Base-by-base conservation (phyloP, 1,284 basidiomycete genomes). In the Cryptococcus neoformans region DNA sequence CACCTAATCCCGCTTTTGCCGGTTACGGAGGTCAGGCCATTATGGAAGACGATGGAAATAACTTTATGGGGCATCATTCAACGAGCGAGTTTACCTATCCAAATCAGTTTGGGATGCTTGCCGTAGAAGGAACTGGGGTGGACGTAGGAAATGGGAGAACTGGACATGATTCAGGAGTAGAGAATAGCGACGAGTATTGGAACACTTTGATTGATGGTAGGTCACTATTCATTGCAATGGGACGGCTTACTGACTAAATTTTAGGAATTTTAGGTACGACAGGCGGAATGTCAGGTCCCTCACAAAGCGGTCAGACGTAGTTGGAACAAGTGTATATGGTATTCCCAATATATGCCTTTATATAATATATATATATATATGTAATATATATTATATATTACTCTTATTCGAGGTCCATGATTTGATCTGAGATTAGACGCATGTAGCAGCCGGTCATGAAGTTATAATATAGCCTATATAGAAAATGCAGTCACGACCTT, bases 121-220 rank as follows among this genome's bases (percentile, higher is more conserved):
- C 53, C 7, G 58, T 59, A 6, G 47, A 38, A 50, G 61, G 57
- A n/a, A 59, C 47, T 16, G 55, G 37, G 17, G 14, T 38, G 38
- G 35, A 42, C 49, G 21, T 37, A 53, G 35, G 36, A 16, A n/a
- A 16, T 40, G 54, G 62, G 35, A 47, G 52, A 48, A 34, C 34
- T 7, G 41, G 49, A 39, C n/a, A 55, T 6, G 59, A 53, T 16
- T 37, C 51, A 2, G 47, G 52, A 48, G 49, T 59, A 38, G 73
- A 75, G 59, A 72, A 67, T 55, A 67, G 67, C 50, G 76, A 77
- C 59, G 73, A 75, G 56, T 78, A 78, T 56, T 78, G 76, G 76
- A 76, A 78, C 60, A 66, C 73, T 4, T 62, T 78, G 46, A 78
- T 78, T 52, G 76, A 78, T 64, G 74, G 73, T 75, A 46, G 62